Base-by-base conservation (phyloP, 2,329 filamentous ascomycete species). In the Ophiobolus disseminans region DNA sequence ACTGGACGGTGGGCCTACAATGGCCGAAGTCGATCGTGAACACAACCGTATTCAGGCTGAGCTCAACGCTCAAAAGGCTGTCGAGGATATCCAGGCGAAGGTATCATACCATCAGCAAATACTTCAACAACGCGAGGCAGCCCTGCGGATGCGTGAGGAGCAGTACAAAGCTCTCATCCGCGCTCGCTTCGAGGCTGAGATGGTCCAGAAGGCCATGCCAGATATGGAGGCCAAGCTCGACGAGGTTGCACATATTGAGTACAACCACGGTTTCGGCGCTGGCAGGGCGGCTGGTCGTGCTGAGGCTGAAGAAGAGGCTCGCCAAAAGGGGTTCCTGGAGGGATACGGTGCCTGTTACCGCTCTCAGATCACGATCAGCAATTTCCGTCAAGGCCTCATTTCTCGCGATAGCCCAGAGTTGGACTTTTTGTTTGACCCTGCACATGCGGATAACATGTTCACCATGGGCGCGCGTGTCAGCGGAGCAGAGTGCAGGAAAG, bases 261-360 rank as follows among this genome's bases (percentile, higher is more conserved):
- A 58, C 14, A 48, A 57, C 5, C 43, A 55, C 3, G 58, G 62
- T 0, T 48, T 53, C 2, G 45, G 35, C 0, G 35, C 22, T 4
- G 55, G 50, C 4, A 57, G 44, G 9, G 40, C 41, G 2, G 31
- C 28, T 1, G 57, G 51, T 5, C 34, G 40, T 1, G 37, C 21
- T 4, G 45, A 50, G 8, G 31, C 7, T 0, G 14, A 19, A 2
- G 40, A 53, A 0, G 37, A 51, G 9, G 42, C 40, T 0, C 30
- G 23, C 2, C 25, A 55, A 14, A 26, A 22, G 0, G 48, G 40
- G 0, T 68, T 61, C 16, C 22, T 62, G 2, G 40, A 63, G 7
- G 66, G 66, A 0, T 69, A 66, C 10, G 32, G 40, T 2, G 50
- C 50, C 2, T 63, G 57, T 19, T 48, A 50, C 16, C 43, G 40